Base-by-base conservation (phyloP, 1,284 basidiomycete species). In the Trichosporon coremiiforme region DNA sequence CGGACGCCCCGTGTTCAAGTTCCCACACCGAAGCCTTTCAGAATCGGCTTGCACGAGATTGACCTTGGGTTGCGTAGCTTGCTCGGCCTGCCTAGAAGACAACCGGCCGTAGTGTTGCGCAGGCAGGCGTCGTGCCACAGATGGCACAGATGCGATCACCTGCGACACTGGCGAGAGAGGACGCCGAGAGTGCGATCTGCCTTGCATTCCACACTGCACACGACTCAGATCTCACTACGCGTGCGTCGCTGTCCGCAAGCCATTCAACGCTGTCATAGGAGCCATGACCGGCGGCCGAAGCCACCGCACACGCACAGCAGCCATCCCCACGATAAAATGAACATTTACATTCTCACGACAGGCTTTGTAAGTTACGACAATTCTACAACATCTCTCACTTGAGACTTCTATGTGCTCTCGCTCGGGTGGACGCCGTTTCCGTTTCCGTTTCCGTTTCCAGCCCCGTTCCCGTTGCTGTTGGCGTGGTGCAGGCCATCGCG, bases 401-500 rank as follows among this genome's bases (percentile, higher is more conserved):
- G 13, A 33, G 20, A 20, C 17, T n/a, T 62, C 57, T 62, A 62
- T 33, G 57, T 62, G 8, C 29, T 33, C 31, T 62, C 57, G 31
- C 31, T 35, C 7, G 57, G 57, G 57, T 62, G 57, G 17, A 31
- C 31, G 15, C 57, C 57, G 29, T 33, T 62, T 8, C 57, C 57
- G 17, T 62, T 62, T 33, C 29, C 57, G 8, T 35, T 62, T 2
- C 55, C 55, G 55, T 25, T 25, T 25, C 25, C 25, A 25, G 25
- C 25, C 25, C 25, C 25, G 25, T 25, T 25, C 25, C 25, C 25
- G 25, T 60, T 60, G 55, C 55, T 17, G 15, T 62, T 62, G 15
- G 57, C 31, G 17, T 62, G 57, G 57, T 62, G 29, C n/a, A 62
- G 13, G 9, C 31, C 31, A 7, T 62, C 57, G 10, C 57, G 57